phyloP scores from a whole-genome alignment of 768 basidiomycete genomes.

The Naganishia friedmannii region DNA sequence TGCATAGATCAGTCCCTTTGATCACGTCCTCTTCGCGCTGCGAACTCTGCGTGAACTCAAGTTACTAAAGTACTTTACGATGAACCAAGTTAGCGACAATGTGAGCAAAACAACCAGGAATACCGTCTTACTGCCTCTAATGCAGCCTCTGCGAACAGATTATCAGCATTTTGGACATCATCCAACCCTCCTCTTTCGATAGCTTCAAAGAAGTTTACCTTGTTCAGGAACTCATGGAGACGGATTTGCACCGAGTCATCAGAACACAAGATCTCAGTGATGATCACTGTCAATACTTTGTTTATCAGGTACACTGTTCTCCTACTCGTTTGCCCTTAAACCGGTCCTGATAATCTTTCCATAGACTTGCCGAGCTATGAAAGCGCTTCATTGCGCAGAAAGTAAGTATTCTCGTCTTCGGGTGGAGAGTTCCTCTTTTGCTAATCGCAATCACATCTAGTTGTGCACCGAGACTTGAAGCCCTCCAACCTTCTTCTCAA shows the following conservation, averaged over 20 bases:
- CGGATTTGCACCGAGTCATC: conserved; percentile 93
- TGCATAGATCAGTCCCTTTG: conserved; percentile 77
- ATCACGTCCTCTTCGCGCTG: conserved; percentile 59
- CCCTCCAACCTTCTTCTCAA: conserved; percentile 93
- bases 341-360: neutral
- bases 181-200: conserved; percentile 71
- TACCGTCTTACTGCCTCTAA: neutral
- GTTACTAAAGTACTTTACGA: conserved; percentile 67
- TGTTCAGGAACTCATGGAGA: conserved; percentile 68
- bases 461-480: conserved; percentile 86
- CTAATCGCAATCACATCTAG: conserved; percentile 42
- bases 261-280: conserved; percentile 89
- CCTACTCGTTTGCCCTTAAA: conserved; percentile 8
- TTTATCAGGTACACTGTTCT: conserved; percentile 64
- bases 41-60: conserved; percentile 84
- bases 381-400: conserved; percentile 90
- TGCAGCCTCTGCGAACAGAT: conserved; percentile 59
- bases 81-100: conserved; percentile 48
- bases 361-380: conserved; percentile 83
- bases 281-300: conserved; percentile 95
- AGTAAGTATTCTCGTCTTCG: conserved; percentile 22
- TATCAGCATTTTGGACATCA: conserved; percentile 91
- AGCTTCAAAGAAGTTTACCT: conserved; percentile 67
- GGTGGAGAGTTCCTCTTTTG: neutral
- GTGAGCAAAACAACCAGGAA: neutral